Evolutionary conservation across 2,329 filamentous ascomycete species (phyloP).

Genomic region (Penicillium sp.): DNA sequence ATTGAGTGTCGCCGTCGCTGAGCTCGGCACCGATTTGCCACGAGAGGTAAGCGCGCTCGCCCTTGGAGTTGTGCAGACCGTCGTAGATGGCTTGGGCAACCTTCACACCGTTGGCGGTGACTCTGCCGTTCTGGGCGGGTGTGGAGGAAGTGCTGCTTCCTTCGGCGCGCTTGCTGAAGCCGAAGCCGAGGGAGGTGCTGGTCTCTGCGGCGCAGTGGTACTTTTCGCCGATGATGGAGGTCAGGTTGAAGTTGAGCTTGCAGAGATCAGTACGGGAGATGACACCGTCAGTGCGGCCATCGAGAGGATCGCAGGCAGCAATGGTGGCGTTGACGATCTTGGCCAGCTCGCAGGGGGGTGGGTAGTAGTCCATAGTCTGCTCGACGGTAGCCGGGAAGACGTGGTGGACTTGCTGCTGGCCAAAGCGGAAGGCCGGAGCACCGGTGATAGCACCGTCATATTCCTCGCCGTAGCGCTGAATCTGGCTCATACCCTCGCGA

Average conservation of each 20-base stretch:
- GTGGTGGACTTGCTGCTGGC: slow-evolving; percentile 48
- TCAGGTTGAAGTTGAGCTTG: slow-evolving; percentile 50
- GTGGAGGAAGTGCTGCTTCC: slow-evolving; percentile 23
- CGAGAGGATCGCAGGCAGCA: slow-evolving; percentile 56
- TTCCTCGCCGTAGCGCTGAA: slow-evolving; percentile 53
- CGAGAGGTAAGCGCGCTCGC: slow-evolving; percentile 44
- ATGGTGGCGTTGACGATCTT: slow-evolving; percentile 56
- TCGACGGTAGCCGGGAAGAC: slow-evolving; percentile 43
- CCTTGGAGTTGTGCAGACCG: slow-evolving; percentile 45
- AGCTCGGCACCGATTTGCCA: slow-evolving; percentile 31
- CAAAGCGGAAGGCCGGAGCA: slow-evolving; percentile 51
- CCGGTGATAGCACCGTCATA: slow-evolving; percentile 52
- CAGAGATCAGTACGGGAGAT: slow-evolving; percentile 54
- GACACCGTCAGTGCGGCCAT: slow-evolving; percentile 58
- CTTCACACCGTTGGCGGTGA: slow-evolving; percentile 29
- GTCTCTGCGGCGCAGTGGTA: slow-evolving; percentile 47
- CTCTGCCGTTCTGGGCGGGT: slow-evolving; percentile 34
- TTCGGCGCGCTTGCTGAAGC: slow-evolving; percentile 29
- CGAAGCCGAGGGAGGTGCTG: slow-evolving; percentile 29
- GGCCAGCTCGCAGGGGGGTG: slow-evolving; percentile 38
- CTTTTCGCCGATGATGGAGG: slow-evolving; percentile 48
- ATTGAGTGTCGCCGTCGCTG: slow-evolving; percentile 26
- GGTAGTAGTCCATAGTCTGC: slow-evolving; percentile 45
- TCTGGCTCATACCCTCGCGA: slow-evolving; percentile 55
- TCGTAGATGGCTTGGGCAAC: slow-evolving; percentile 40